These are phyloP conservation scores for Gastrolobium bilobum DNA, from an alignment of 306 rosid species.

Conservation along the genomic window DNA sequence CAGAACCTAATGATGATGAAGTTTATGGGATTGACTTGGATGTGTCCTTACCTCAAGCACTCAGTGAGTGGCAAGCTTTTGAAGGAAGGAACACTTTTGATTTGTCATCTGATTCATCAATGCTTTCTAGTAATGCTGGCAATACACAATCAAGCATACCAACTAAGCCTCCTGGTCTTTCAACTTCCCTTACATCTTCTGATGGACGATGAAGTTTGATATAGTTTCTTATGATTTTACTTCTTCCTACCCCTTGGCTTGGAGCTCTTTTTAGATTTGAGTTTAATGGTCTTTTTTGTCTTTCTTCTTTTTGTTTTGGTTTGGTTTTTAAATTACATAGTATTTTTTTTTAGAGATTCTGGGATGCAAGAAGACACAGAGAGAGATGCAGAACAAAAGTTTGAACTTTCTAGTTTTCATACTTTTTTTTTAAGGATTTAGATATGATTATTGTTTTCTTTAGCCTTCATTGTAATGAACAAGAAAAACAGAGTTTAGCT, in stretches of 20 bases:
- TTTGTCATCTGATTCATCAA: constrained; percentile 51
- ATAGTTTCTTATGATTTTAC: not conserved
- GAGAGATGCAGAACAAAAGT: constrained; percentile 22
- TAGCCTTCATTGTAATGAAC: not conserved
- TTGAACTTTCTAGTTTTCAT: constrained; percentile 20
- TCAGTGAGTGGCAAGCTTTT: constrained; percentile 70
- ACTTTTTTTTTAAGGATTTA: not conserved
- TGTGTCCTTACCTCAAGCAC: constrained; percentile 66
- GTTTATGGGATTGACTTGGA: constrained; percentile 65
- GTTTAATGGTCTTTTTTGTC: not conserved
- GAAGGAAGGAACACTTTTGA: constrained; percentile 64
- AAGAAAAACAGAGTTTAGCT: not conserved
- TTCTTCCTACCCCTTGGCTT: not conserved
- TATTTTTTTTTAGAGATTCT: not conserved
- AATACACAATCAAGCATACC: constrained; percentile 80
- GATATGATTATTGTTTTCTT: not conserved
- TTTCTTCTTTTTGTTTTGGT: not conserved
- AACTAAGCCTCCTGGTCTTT: constrained; percentile 69
- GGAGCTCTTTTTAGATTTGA: constrained; percentile 23
- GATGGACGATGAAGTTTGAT: constrained; percentile 70
- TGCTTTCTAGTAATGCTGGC: constrained; percentile 51
- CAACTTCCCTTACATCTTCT: constrained; percentile 61
- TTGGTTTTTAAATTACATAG: constrained; percentile 1
- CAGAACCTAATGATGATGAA: constrained; percentile 61
- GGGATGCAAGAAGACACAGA: constrained; percentile 30